Evolutionary conservation across 805 yeast genomes (phyloP), one percentile per base, ranked within the genome.

Genomic region (Barnettozyma californica): DNA sequence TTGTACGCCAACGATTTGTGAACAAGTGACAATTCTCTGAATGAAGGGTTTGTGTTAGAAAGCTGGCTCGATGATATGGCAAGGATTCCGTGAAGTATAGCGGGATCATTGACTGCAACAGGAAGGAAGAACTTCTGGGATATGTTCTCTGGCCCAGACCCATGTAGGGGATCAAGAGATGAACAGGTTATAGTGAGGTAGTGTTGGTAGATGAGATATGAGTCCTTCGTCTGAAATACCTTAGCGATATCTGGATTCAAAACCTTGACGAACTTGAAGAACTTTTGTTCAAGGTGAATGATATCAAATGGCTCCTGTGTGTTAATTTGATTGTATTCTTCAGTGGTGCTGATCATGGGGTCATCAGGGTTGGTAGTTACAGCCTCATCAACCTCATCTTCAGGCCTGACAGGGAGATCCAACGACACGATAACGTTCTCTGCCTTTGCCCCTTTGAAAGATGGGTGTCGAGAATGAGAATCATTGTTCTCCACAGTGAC

Each of bases 101-200:
- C 46, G 4, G 54, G 54, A 41, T 49, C 46, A 34, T 44, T 41
- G 1, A 51, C n/a, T 9, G 54, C 54, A 21, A 51, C 34, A 2
- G 54, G 54, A 2, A 51, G 36, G 23, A 51, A 51, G 43, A 51
- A 51, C 35, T 49, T 49, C 23, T 51, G 46, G n/a, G 54, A 49
- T 9, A 51, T 51, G 23, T 51, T 51, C 39, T 43, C 43, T 9
- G 54, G 48, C 5, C 54, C 54, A 11, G 52, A 45, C 1, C 54
- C 54, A 42, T 51, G 43, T 20, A 48, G 33, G 4, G 54, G 52
- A 40, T 51, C 54, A 9, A 51, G 27, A 4, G 53, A 49, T n/a
- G 43, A 34, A 16, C 54, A 51, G 4, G 54, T 51, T 10, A 48
- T 48, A 1, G 21, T 20, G 16, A 51, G 25, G 39, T 51, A 51